phyloP scores from a whole-genome alignment of 345 rosid species.

The Melaleuca alternifolia region DNA sequence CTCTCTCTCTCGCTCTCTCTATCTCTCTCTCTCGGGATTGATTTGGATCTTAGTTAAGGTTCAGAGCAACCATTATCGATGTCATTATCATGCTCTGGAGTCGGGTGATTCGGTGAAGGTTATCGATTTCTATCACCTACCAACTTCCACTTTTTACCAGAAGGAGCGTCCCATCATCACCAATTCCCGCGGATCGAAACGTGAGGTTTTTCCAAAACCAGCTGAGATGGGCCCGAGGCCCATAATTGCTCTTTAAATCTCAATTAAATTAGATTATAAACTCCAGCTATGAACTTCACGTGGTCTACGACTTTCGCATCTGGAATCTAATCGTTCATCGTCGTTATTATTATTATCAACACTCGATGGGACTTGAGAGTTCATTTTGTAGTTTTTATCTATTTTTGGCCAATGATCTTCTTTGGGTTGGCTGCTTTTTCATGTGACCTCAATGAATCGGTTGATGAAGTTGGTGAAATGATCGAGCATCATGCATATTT shows the following conservation, averaged over 20 bases:
- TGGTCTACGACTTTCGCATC: not conserved
- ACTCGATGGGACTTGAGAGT: not conserved
- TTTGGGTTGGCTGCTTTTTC: not conserved
- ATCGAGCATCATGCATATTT: not conserved
- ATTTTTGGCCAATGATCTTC: not conserved
- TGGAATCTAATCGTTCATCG: not conserved
- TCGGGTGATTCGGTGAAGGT: not conserved
- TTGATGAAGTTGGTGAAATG: not conserved
- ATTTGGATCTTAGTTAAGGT: not conserved
- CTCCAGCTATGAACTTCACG: not conserved
- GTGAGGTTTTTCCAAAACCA: not conserved
- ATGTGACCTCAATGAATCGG: too few relatives aligned
- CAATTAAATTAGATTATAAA: not conserved
- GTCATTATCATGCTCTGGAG: not conserved
- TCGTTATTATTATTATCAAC: not conserved
- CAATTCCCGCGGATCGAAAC: not conserved
- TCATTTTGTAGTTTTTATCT: not conserved
- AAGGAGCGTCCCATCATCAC: not conserved
- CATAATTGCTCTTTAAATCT: not conserved
- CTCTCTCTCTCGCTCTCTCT: not conserved
- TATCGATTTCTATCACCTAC: not conserved
- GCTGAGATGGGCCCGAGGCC: not conserved
- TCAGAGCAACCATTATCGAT: not conserved
- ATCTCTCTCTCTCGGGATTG: not conserved
- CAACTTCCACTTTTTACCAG: not conserved